These are phyloP conservation scores for Leptodermis oblonga DNA, from an alignment of 257 asterid species.

Conservation along the genomic window DNA sequence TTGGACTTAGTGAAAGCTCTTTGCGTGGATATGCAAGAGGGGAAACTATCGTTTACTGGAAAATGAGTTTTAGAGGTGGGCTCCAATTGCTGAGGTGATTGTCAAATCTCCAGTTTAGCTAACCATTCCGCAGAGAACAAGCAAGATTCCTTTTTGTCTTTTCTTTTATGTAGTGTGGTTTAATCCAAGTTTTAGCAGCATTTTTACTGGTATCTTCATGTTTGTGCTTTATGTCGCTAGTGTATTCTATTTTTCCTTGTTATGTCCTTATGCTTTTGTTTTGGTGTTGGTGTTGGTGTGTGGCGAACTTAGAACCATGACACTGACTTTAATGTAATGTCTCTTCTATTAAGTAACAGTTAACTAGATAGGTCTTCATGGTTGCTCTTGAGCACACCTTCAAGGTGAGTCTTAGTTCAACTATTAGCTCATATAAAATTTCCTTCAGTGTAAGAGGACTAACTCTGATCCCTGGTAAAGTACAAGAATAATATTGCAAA, in stretches of 20 bases:
- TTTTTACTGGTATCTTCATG: background rate
- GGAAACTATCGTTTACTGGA: conserved; percentile 49
- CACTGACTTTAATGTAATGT: background rate
- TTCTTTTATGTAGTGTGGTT: background rate
- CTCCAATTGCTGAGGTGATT: conserved; percentile 45
- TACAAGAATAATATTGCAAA: background rate
- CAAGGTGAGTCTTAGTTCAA: background rate
- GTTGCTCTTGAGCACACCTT: background rate
- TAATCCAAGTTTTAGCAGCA: background rate
- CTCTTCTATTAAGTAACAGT: background rate
- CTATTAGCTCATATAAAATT: background rate
- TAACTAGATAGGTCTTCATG: background rate
- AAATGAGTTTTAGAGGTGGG: conserved; percentile 95
- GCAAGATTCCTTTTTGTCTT: background rate
- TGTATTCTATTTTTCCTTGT: background rate
- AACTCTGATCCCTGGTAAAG: background rate
- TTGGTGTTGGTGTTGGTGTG: background rate
- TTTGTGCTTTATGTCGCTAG: background rate
- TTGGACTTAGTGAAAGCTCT: conserved; percentile 69
- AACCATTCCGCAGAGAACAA: background rate
- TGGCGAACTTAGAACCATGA: background rate
- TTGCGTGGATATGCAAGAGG: conserved; percentile 49
- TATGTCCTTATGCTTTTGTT: background rate
- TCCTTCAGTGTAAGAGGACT: background rate
- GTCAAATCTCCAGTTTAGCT: conserved; percentile 4